Conservation (phyloP, 1,284 basidiomycete species). For the Mycosarcoma mackinlayi region DNA sequence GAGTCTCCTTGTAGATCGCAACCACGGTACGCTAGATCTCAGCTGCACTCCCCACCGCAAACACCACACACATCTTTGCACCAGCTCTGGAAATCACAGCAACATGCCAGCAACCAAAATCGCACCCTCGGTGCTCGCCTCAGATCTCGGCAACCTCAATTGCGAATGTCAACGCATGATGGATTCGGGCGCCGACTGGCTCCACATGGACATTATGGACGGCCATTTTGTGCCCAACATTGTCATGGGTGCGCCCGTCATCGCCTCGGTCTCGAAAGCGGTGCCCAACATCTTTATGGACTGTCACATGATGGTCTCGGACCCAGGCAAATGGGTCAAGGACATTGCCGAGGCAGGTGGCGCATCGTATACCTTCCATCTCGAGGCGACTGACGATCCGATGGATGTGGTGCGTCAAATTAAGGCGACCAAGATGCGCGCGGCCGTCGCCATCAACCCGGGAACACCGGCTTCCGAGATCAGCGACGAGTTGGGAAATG, state of each 20-base stretch:
- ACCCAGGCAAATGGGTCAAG: constrained; percentile 95
- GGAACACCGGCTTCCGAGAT: constrained; percentile 66
- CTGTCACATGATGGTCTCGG: constrained; percentile 99
- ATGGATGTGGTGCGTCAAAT: constrained; percentile 66
- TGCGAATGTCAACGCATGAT: constrained; percentile 66
- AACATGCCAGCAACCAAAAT: constrained; percentile 64
- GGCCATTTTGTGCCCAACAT: constrained; percentile 96
- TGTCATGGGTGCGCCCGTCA: constrained; percentile 82
- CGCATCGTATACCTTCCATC: constrained; percentile 93
- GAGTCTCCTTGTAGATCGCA: neutral
- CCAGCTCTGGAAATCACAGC: no score
- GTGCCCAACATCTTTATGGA: constrained; percentile 98
- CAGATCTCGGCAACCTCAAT: constrained; percentile 67
- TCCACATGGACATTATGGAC: constrained; percentile 65
- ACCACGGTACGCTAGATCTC: neutral
- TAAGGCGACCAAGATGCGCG: constrained; percentile 65
- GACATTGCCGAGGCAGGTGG: constrained; percentile 96
- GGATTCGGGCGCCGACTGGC: constrained; percentile 66
- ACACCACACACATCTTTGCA: no score
- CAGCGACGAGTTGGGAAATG: constrained; percentile 61
- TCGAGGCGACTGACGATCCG: constrained; percentile 77
- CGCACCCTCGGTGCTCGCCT: constrained; percentile 66
- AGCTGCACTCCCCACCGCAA: neutral
- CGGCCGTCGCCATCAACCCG: constrained; percentile 66
- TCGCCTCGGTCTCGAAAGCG: constrained; percentile 86